Evolutionary conservation across 306 rosid genomes (phyloP).

Genomic region (Casuarina equisetifolia): DNA sequence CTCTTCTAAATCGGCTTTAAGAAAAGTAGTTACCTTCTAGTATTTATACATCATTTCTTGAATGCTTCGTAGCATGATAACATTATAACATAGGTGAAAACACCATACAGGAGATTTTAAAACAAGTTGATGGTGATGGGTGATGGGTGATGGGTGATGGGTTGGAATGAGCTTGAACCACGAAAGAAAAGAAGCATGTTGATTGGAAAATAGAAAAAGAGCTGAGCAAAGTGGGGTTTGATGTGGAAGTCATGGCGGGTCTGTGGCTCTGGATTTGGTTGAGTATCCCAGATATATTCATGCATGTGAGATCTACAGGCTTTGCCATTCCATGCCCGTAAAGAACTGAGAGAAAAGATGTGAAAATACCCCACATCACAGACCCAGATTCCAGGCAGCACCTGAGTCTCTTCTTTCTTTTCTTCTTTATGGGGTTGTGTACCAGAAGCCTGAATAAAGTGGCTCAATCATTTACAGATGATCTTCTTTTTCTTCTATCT

Average conservation of each 20-base stretch:
- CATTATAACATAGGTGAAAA: neutral
- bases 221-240: neutral
- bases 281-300: slow-evolving; percentile 25
- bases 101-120: neutral
- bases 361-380: slow-evolving; percentile 8
- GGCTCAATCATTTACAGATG: slow-evolving; percentile 21
- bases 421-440: slow-evolving; percentile 19
- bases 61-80: slow-evolving; percentile 8
- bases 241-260: slow-evolving; percentile 5
- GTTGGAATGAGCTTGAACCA: neutral
- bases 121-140: neutral
- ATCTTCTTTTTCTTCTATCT: slow-evolving; percentile 19
- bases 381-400: neutral
- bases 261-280: slow-evolving; percentile 19
- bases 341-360: slow-evolving; percentile 22
- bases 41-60: no score
- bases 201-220: neutral
- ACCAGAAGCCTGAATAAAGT: slow-evolving; percentile 17
- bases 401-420: slow-evolving; percentile 20
- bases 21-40: no score
- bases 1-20: no score
- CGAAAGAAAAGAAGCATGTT: neutral
- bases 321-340: slow-evolving; percentile 28
- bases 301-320: slow-evolving; percentile 21
- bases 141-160: neutral